Base-by-base conservation (phyloP, 495 filamentous ascomycete species). In the Aspergillus sclerotioniger region DNA sequence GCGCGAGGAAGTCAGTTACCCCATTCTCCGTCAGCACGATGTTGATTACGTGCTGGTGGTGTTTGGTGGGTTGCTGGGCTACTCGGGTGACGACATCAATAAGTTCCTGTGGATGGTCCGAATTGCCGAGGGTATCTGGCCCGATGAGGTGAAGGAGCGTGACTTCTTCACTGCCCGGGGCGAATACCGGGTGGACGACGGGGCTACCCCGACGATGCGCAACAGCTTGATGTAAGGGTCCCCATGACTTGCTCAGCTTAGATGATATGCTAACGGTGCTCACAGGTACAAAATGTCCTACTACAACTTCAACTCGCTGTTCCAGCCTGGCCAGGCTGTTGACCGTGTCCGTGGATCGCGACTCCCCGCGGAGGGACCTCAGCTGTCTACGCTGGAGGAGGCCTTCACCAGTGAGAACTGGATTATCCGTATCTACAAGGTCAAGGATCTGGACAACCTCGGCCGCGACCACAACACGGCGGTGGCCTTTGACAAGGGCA, bases 101-200 rank as follows among this genome's bases (percentile, higher is more conserved):
- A 99, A 99, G 78, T 99, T 99, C 82, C 76, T 99, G 57, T 99
- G 95, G 95, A 99, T 99, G 95, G 94, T 99, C 54, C 85, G 95
- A 68, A 99, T 99, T 62, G 94, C 95, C 39, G 95, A 98, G 74
- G 95, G 95, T 61, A 96, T 99, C 75, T 99, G 95, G 95, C 95
- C 95, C 17, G 90, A 98, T 60, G 92, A 99, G 83, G 88, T 99
- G 62, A 97, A 90, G 75, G 95, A 99, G 78, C 87, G 95, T 54
- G 87, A 94, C 62, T 99, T 88, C 80, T 99, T 99, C 78, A 99
- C 95, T 16, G 74, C 90, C 12, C 84, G 92, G 53, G 95, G 95
- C 67, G 95, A 99, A 73, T 99, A 98, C 76, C 86, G 90, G 54
- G 90, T 99, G 43, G 95, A 99, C 65, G 89, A 88, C 35, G 84